Percentiles rank a stretch among this genome's conserved stretches.
Conservation (phyloP, 768 basidiomycete species). For the Phaeotremella fagi region DNA sequence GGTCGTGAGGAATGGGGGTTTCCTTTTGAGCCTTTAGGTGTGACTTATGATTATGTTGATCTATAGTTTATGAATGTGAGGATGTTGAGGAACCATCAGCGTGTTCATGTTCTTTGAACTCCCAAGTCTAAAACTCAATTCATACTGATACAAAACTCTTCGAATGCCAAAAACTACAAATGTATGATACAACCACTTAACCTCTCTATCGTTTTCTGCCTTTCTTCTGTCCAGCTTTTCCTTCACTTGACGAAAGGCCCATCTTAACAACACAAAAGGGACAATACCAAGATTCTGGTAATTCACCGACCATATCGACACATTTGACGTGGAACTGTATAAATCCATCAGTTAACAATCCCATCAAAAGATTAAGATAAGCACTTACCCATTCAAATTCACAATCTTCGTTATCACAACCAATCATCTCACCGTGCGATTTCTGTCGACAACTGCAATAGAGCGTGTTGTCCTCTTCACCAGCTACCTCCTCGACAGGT, state of each 20-base stretch:
- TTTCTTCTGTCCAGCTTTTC: conserved; percentile 33
- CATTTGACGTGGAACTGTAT: conserved; percentile 63
- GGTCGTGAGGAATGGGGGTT: no score
- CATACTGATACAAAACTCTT: no score
- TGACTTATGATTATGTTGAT: no score
- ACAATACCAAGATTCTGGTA: conserved; percentile 61
- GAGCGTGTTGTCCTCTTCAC: conserved; percentile 58
- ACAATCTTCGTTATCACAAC: conserved; percentile 76
- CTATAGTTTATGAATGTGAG: no score
- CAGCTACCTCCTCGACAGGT: conserved; percentile 52
- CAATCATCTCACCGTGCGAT: conserved; percentile 93
- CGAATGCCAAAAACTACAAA: no score
- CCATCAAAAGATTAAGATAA: conserved; percentile 2
- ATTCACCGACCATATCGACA: conserved; percentile 57
- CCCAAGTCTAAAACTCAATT: no score
- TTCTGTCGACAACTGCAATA: conserved; percentile 83
- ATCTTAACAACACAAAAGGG: conserved; percentile 54
- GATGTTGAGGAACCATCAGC: no score
- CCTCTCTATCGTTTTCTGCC: conserved; percentile 25
- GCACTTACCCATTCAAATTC: conserved; percentile 82
- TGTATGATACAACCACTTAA: no score
- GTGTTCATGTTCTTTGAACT: no score
- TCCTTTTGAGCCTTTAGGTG: no score
- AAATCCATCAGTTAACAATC: neutral
- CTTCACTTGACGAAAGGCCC: conserved; percentile 33